Evolutionary conservation across 2,329 filamentous ascomycete species (phyloP).

Genomic region (Pezicula carpinea): DNA sequence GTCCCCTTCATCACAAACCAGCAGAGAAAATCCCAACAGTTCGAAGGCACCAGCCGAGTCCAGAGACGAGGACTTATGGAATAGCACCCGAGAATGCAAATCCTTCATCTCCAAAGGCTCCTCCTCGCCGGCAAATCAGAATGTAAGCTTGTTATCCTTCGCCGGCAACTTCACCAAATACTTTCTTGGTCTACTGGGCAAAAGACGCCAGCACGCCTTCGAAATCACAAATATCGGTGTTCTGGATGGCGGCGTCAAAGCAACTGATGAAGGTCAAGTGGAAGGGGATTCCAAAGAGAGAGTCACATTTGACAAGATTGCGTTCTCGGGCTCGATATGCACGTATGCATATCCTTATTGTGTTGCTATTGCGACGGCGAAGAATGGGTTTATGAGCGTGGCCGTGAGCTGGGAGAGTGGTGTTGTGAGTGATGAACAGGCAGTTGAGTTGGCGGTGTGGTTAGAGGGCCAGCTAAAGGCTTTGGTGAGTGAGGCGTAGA

Average conservation of each 20-base stretch:
- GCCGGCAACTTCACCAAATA: conserved; percentile 40
- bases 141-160: conserved; percentile 36
- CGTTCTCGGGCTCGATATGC: conserved; percentile 7
- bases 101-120: conserved; percentile 31
- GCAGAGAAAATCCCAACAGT: not conserved
- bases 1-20: not conserved
- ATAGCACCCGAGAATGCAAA: conserved; percentile 6
- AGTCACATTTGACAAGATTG: conserved; percentile 13
- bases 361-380: conserved; percentile 11
- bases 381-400: conserved; percentile 15
- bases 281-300: not conserved
- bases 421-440: conserved; percentile 12
- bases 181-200: conserved; percentile 38
- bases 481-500: not conserved
- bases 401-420: conserved; percentile 8
- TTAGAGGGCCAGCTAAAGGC: not conserved
- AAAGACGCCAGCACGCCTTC: conserved; percentile 39
- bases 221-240: conserved; percentile 50
- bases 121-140: conserved; percentile 39
- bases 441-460: conserved; percentile 1
- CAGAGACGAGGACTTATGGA: conserved; percentile 11
- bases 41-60: not conserved
- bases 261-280: not conserved
- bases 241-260: conserved; percentile 22
- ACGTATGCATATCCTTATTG: conserved; percentile 12